Evolutionary conservation across 2,329 filamentous ascomycete species (phyloP).

Genomic region (Paramyrothecium roridum): DNA sequence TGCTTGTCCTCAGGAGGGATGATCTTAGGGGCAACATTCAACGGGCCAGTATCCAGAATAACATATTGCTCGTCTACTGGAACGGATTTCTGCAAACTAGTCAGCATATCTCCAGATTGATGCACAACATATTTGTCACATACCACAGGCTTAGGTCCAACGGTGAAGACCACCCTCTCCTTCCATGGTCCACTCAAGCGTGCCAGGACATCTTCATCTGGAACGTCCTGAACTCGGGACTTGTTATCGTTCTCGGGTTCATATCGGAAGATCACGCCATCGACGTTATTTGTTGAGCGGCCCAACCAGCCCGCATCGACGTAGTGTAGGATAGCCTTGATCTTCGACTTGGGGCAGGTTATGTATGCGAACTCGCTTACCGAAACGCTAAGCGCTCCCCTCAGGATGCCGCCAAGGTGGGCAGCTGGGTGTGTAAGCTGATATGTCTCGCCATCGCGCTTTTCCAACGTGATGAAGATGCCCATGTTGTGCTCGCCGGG

Average conservation of each 20-base stretch:
- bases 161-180: slow-evolving; percentile 59
- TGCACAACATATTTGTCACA: slow-evolving; percentile 27
- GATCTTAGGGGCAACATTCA: slow-evolving; percentile 74
- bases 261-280: slow-evolving; percentile 88
- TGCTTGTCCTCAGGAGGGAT: slow-evolving; percentile 76
- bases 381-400: slow-evolving; percentile 83
- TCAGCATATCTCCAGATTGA: neutral
- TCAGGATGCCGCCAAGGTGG: slow-evolving; percentile 81
- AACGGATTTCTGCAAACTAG: slow-evolving; percentile 32
- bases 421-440: slow-evolving; percentile 94
- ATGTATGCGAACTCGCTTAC: slow-evolving; percentile 89
- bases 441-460: slow-evolving; percentile 83
- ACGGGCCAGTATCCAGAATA: slow-evolving; percentile 83
- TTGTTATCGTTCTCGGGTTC: slow-evolving; percentile 83
- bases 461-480: slow-evolving; percentile 86
- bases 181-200: slow-evolving; percentile 86
- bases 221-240: slow-evolving; percentile 77
- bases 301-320: slow-evolving; percentile 93
- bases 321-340: slow-evolving; percentile 92
- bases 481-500: slow-evolving; percentile 92
- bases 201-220: slow-evolving; percentile 78
- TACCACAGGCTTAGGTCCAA: slow-evolving; percentile 61
- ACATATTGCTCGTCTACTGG: slow-evolving; percentile 62
- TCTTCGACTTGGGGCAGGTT: slow-evolving; percentile 82
- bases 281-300: slow-evolving; percentile 84